Conservation (phyloP, 2,329 filamentous ascomycete species). For the Apiospora hydei region DNA sequence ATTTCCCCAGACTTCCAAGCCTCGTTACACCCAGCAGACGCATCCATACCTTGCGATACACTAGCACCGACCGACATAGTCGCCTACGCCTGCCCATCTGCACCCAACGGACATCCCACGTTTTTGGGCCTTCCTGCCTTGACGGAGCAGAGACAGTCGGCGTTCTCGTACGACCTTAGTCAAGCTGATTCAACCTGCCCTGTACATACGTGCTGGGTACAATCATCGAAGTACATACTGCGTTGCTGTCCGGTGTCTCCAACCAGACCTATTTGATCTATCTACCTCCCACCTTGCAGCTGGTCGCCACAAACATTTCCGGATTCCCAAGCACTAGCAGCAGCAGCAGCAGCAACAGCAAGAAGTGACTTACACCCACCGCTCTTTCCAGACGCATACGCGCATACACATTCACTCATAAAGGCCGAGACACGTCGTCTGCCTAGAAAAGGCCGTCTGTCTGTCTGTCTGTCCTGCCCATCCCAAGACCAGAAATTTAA, state of each 20-base stretch:
- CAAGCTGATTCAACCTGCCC: background rate
- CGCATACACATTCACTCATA: slow-evolving; percentile 10
- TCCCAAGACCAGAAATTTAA: slow-evolving; percentile 5
- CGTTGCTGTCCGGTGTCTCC: slow-evolving; percentile 4
- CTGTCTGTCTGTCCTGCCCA: slow-evolving; percentile 1
- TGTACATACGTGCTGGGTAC: background rate
- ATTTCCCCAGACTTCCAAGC: slow-evolving; percentile 16
- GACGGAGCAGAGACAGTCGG: background rate
- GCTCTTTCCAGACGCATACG: slow-evolving; percentile 17
- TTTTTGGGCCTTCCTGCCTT: background rate
- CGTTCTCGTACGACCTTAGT: background rate
- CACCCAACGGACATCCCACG: slow-evolving; percentile 7
- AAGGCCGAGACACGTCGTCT: slow-evolving; percentile 7
- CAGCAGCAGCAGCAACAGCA: background rate
- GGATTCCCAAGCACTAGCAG: slow-evolving; percentile 14
- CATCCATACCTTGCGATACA: slow-evolving; percentile 6
- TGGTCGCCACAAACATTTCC: slow-evolving; percentile 8
- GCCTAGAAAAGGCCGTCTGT: background rate
- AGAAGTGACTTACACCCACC: slow-evolving; percentile 22
- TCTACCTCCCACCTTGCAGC: background rate
- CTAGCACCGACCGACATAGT: slow-evolving; percentile 2
- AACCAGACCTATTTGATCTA: background rate
- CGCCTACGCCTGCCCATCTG: slow-evolving; percentile 9
- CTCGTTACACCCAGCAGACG: background rate
- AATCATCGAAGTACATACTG: background rate